These are phyloP conservation scores for Gautieria morchelliformis DNA, from an alignment of 768 basidiomycete species.

Conservation along the genomic window DNA sequence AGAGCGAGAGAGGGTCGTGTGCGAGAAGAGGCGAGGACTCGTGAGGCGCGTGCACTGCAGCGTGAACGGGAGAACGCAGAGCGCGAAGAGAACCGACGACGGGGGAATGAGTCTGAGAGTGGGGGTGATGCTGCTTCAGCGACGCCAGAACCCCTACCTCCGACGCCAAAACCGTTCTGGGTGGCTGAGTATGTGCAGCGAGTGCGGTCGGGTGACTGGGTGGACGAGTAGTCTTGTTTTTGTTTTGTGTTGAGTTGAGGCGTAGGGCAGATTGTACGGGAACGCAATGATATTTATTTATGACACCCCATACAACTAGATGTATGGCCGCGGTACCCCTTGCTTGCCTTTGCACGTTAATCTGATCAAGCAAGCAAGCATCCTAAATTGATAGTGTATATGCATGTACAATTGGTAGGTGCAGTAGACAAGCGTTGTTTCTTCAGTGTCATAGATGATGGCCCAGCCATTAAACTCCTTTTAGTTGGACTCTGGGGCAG, in stretches of 20 bases:
- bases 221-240: slow-evolving; percentile 38
- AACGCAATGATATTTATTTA: neutral
- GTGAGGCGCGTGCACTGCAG: slow-evolving; percentile 13
- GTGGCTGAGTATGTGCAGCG: slow-evolving; percentile 54
- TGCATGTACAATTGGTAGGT: too few relatives aligned
- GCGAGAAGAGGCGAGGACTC: slow-evolving; percentile 50
- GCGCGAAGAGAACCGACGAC: slow-evolving; percentile 16
- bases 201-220: slow-evolving; percentile 57
- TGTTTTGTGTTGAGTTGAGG: neutral
- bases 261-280: neutral
- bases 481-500: too few relatives aligned
- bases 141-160: slow-evolving; percentile 25
- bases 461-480: too few relatives aligned
- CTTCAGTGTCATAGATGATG: too few relatives aligned
- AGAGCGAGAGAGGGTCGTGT: slow-evolving; percentile 55
- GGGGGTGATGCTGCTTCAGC: slow-evolving; percentile 11
- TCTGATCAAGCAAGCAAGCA: too few relatives aligned
- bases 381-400: too few relatives aligned
- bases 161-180: slow-evolving; percentile 49
- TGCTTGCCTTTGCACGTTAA: too few relatives aligned
- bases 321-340: too few relatives aligned
- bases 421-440: too few relatives aligned
- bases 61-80: slow-evolving; percentile 13
- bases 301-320: too few relatives aligned
- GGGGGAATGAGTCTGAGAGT: slow-evolving; percentile 8